Conservation (phyloP, 108 stramenopile species). For the Epithemia pelagica region DNA sequence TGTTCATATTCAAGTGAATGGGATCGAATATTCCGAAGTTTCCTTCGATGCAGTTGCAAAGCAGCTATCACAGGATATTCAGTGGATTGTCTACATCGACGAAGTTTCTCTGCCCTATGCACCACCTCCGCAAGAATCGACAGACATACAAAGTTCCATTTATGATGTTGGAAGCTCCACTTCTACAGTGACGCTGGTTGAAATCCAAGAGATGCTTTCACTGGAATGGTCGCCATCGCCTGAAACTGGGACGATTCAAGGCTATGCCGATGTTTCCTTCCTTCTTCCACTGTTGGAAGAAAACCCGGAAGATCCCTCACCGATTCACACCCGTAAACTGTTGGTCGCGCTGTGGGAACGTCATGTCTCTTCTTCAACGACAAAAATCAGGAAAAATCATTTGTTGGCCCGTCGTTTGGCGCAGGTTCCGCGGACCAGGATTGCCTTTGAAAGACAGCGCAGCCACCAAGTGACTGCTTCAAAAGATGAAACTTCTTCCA, state of each 20-base stretch:
- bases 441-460: not conserved
- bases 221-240: not conserved
- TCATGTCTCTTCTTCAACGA: too few species aligned
- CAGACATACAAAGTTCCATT: not conserved
- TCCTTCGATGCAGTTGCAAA: not conserved
- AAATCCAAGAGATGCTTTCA: not conserved
- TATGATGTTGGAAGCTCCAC: not conserved
- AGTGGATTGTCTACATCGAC: not conserved
- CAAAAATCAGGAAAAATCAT: not conserved
- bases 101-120: not conserved
- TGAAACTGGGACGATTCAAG: not conserved
- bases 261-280: not conserved
- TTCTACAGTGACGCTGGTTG: not conserved
- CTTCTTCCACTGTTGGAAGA: not conserved
- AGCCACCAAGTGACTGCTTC: not conserved
- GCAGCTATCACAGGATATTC: not conserved
- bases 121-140: not conserved
- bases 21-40: not conserved
- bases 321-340: not conserved
- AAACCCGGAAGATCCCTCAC: not conserved
- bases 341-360: not conserved
- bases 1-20: not conserved
- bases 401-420: not conserved
- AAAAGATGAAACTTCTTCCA: not conserved
- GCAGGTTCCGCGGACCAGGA: not conserved